These are phyloP conservation scores for Eutrema salsugineum DNA, from an alignment of 441 rosid species.

Conservation along the genomic window DNA sequence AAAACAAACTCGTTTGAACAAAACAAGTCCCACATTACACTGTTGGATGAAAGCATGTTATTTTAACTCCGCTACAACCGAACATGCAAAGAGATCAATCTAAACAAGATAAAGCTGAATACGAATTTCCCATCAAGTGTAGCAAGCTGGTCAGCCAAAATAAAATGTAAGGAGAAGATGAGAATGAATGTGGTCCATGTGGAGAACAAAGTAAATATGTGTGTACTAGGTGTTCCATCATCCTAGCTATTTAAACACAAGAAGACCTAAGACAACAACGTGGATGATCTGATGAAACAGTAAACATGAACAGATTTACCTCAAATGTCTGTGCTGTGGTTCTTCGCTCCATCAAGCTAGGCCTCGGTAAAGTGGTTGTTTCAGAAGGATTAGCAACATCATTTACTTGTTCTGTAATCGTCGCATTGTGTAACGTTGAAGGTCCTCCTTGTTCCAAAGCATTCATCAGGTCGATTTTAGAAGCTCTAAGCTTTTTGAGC, in stretches of 20 bases:
- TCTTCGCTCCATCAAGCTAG: slow-evolving; percentile 28
- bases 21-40: background rate
- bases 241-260: background rate
- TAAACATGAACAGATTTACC: background rate
- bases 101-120: background rate
- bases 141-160: background rate
- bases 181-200: background rate
- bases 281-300: background rate
- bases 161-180: background rate
- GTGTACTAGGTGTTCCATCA: background rate
- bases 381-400: slow-evolving; percentile 10
- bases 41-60: background rate
- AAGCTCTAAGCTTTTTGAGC: slow-evolving; percentile 10
- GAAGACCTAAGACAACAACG: background rate
- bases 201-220: background rate
- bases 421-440: background rate
- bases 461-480: slow-evolving; percentile 19
- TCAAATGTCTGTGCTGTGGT: slow-evolving; percentile 22
- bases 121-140: background rate
- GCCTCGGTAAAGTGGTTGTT: background rate
- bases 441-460: slow-evolving; percentile 22
- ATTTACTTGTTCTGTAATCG: background rate
- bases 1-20: background rate
- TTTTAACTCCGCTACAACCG: background rate
- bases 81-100: background rate